Percentiles rank a stretch among this genome's conserved stretches.
Evolutionary conservation across 768 basidiomycete species (phyloP).

Genomic region (Pleurotus salmoneostramineus): DNA sequence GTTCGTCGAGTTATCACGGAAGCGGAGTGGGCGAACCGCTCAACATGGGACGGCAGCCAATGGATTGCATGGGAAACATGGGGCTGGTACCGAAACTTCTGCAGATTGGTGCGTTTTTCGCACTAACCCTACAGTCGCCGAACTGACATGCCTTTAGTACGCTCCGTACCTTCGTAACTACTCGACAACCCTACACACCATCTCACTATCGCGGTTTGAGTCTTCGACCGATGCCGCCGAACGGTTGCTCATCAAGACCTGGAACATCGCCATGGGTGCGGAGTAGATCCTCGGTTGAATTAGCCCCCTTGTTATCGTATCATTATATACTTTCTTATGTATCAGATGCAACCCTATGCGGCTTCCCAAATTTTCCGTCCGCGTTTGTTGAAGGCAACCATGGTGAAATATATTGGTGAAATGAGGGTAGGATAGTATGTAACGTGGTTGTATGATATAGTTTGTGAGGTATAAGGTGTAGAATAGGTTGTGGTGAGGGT

Average conservation of each 20-base stretch:
- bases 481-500: neutral
- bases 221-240: slow-evolving; percentile 53
- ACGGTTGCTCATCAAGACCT: slow-evolving; percentile 59
- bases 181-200: slow-evolving; percentile 61
- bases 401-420: neutral
- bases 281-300: slow-evolving; percentile 30
- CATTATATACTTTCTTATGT: too few relatives aligned
- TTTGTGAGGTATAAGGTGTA: neutral
- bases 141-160: slow-evolving; percentile 43
- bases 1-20: slow-evolving; percentile 57
- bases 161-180: slow-evolving; percentile 77
- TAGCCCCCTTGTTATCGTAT: slow-evolving; percentile 6
- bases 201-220: slow-evolving; percentile 66
- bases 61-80: slow-evolving; percentile 88
- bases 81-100: slow-evolving; percentile 91
- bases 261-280: slow-evolving; percentile 62
- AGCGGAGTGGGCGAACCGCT: slow-evolving; percentile 67
- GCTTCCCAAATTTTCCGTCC: neutral
- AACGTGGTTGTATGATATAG: neutral
- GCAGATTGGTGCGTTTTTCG: slow-evolving; percentile 57
- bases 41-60: slow-evolving; percentile 64
- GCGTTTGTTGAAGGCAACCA: neutral
- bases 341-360: neutral
- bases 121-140: neutral
- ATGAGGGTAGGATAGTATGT: neutral